Base-by-base conservation (phyloP, 495 filamentous ascomycete species). In the Xylaria acuta region DNA sequence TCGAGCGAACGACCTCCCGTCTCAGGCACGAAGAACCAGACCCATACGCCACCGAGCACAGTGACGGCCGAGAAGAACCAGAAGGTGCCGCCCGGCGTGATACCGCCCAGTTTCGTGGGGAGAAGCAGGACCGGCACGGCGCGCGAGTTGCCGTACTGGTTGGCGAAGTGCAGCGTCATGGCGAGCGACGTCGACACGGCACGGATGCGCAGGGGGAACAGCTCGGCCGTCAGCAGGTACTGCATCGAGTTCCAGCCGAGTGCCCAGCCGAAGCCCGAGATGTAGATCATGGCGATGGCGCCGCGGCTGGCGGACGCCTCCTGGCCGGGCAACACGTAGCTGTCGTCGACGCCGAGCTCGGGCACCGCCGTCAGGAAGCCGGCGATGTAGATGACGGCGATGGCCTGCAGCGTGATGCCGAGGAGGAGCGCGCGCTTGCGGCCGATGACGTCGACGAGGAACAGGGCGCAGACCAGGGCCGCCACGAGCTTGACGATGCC, bases 201-300 rank as follows among this genome's bases (percentile, higher is more conserved):
- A 1, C 87, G 81, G 18, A 90, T 85, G 20, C 85, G 82, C 14
- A 92, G 81, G 2, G 92, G 92, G 80, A 92, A 94, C 41, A 94
- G 85, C 76, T 94, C 92, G 0, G 91, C 89, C 30, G 90, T 92
- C 60, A 94, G 84, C 1, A 94, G 85, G 71, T 93, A 94, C 75
- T 92, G 92, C 84, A 93, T 92, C 5, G 84, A 86, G 76, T 92
- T 93, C 90, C 91, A 93, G 62, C 92, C 91, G 0, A 93, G 81
- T 0, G 91, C 90, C 91, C 92, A 94, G 2, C 91, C 90, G 20
- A 87, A 79, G 3, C 89, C 90, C 0, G 86, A 90, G 53, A 93
- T 45, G 72, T 89, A 93, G 64, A 93, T 91, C 87, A 90, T 89
- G 36, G 86, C 88, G 70, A 92, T 87, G 20, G 88, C 90, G 43